Percentiles rank a stretch among this genome's conserved stretches.
phyloP scores from a whole-genome alignment of 2,329 filamentous ascomycete genomes.

The Diaporthe sp. region DNA sequence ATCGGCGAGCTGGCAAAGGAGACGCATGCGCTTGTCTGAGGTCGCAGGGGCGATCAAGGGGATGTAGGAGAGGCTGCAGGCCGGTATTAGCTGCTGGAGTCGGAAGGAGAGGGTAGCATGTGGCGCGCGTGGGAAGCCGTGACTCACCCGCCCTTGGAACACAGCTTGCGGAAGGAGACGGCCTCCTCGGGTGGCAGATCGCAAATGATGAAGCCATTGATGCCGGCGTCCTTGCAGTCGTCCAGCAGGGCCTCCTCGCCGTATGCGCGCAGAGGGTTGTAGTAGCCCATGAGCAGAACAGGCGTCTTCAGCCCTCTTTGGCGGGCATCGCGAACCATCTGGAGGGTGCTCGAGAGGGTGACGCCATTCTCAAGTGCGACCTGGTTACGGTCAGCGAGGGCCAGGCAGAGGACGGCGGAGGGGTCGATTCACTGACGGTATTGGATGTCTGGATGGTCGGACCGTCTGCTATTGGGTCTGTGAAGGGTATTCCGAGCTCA shows the following conservation, averaged over 20 bases:
- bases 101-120: not conserved
- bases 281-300: constrained; percentile 97
- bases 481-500: constrained; percentile 96
- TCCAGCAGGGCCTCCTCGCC: constrained; percentile 90
- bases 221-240: constrained; percentile 85
- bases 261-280: constrained; percentile 94
- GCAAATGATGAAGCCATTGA: constrained; percentile 97
- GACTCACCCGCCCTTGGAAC: constrained; percentile 78
- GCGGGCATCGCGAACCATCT: constrained; percentile 87
- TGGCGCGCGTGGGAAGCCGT: too few species aligned
- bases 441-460: constrained; percentile 97
- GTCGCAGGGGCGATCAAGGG: constrained; percentile 97
- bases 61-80: constrained; percentile 86
- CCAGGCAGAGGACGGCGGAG: constrained; percentile 11
- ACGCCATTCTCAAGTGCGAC: constrained; percentile 89
- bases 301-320: constrained; percentile 82
- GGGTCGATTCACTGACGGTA: constrained; percentile 67
- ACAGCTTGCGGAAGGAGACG: constrained; percentile 88
- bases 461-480: constrained; percentile 97
- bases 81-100: not conserved
- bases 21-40: constrained; percentile 91
- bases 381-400: constrained; percentile 34
- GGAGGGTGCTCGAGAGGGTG: constrained; percentile 81
- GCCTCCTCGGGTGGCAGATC: constrained; percentile 97
- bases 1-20: constrained; percentile 95